Base-by-base conservation (phyloP, 805 yeast species). In the Yarrowia bubula region DNA sequence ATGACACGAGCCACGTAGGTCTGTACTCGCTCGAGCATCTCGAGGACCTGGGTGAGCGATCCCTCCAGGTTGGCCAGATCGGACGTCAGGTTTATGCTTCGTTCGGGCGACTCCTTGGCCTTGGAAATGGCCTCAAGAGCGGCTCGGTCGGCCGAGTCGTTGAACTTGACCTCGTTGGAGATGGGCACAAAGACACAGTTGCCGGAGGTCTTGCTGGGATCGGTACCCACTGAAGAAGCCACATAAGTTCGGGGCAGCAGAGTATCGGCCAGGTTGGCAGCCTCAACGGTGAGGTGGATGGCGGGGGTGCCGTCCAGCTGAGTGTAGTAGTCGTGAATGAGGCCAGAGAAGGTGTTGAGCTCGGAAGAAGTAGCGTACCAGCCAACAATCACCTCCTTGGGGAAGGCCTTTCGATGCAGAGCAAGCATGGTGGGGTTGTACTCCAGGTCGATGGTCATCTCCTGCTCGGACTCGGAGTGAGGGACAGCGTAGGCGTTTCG, bases 401-500 rank as follows among this genome's bases (percentile, higher is more conserved):
- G 93, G 65, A 48, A 47, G 38, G 93, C 86, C 73, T 84, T 85
- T 78, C 86, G 88, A 77, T 88, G 84, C 72, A 91, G 78, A 70
- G 85, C 86, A 76, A 80, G 88, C 76, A 89, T 83, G 38, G 86
- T 78, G 73, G 84, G 83, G 80, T 89, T 91, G 74, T 84, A 87
- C 66, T 86, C 87, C 71, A 89, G 90, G 73, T 87, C 92, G 67
- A 91, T 86, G 66, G 87, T 83, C 68, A 91, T 84, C 69, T 90
- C 87, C 67, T 88, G 95, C 44, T 86, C 90, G 58, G 82, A 82
- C 74, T 89, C 96, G 58, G 79, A 80, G 72, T 90, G 90, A 50
- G 96, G 95, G 66, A 91, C 95, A 74, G 90, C 82, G 76, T 87
- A 91, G 17, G 91, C 88, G 68, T 85, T 89, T 73, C 85, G 83